Evolutionary conservation across 2,329 filamentous ascomycete genomes (phyloP), one percentile per base, ranked within the genome.

Genomic region (Trichoderma citrinoviride): DNA sequence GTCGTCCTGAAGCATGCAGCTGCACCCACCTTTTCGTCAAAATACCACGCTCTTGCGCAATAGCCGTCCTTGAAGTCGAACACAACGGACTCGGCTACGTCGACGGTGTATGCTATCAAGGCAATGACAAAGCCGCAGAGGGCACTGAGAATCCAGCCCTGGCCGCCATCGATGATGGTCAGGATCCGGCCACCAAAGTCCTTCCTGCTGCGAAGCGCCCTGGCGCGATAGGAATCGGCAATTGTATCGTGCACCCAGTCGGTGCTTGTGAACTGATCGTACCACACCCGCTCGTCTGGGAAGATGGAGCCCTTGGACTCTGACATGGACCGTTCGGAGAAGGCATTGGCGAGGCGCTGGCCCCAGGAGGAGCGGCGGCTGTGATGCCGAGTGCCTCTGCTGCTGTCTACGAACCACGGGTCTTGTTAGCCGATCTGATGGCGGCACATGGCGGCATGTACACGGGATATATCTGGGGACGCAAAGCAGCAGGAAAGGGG

Each of bases 181-280:
- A 86, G 80, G 15, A 96, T 70, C 54, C 90, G 88, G n/a, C 94
- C 94, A 74, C 89, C 88, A 67, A 97, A 84, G 77, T 94, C 95
- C 75, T 90, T 96, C 55, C 93, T 85, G 71, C 85, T 88, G 56
- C 92, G 87, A 44, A 99, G 83, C 61, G 88, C 88, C 75, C 96
- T 95, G 56, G 96, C 87, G 27, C 95, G 90, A 71, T 93, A 92
- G 10, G 93, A 92, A 77, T 98, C 95, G 72, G 93, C 92, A 70
- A 99, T 97, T 75, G 90, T 93, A 77, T 99, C 95, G 75, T 97
- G 94, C 0, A 99, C 93, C 95, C 95, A 99, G 76, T 99, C 94
- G 63, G 92, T 97, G 7, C 92, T 96, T 6, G 93, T 97, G 73
- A 97, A 97, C 77, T 99, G 95, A 80, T 99, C 95, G 78, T 98